A percentile compares a stretch with the other conserved stretches of the same genome.
phyloP scores from a whole-genome alignment of 805 yeast species.

The Lipomyces starkeyi region DNA sequence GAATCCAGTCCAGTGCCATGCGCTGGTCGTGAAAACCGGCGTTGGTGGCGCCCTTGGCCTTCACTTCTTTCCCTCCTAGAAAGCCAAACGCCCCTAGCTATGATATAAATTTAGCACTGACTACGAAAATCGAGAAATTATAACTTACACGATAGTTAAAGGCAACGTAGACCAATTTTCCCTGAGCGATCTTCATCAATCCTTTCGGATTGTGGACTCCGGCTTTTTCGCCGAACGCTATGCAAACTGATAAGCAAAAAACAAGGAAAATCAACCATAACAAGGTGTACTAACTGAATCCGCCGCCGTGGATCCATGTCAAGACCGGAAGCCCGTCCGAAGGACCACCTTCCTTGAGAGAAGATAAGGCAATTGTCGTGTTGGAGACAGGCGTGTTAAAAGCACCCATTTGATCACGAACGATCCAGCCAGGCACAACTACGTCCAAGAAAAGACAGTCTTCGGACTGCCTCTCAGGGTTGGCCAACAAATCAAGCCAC shows the following conservation, averaged over 20 bases:
- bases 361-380: background rate
- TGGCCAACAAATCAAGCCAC: slow-evolving; percentile 17
- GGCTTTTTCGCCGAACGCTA: slow-evolving; percentile 32
- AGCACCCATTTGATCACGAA: background rate
- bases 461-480: slow-evolving; percentile 18
- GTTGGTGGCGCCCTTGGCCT: slow-evolving; percentile 43
- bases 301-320: slow-evolving; percentile 39
- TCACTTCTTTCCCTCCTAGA: slow-evolving; percentile 41
- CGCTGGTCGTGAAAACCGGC: slow-evolving; percentile 50
- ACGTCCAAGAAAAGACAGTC: slow-evolving; percentile 38
- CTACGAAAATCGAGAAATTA: background rate
- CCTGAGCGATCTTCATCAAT: slow-evolving; percentile 26
- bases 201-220: slow-evolving; percentile 30
- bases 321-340: slow-evolving; percentile 23
- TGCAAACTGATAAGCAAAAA: background rate
- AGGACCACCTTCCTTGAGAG: background rate
- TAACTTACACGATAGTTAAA: slow-evolving; percentile 30
- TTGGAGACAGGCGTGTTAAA: background rate
- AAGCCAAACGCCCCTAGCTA: slow-evolving; percentile 48
- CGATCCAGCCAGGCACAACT: slow-evolving; percentile 29
- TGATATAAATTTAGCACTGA: slow-evolving; percentile 39
- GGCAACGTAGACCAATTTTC: slow-evolving; percentile 33
- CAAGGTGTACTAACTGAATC: slow-evolving; percentile 15
- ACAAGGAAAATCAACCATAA: background rate
- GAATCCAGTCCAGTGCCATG: slow-evolving; percentile 48